These are phyloP conservation scores for Colletotrichum melonis DNA, from an alignment of 2,329 filamentous ascomycete genomes.

Conservation along the genomic window DNA sequence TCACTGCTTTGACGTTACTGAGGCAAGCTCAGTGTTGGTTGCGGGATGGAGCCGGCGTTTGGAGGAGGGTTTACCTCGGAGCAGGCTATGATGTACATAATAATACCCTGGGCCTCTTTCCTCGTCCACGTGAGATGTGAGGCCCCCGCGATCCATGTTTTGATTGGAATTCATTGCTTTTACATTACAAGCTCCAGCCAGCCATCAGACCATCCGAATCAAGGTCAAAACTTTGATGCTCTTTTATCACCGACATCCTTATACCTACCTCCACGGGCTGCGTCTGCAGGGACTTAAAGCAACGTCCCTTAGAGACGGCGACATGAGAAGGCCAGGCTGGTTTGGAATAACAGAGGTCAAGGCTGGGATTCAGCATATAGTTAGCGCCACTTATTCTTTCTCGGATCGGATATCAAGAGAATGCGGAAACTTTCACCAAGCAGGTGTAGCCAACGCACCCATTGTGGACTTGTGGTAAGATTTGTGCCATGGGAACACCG, in stretches of 20 bases:
- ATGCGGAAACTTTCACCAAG: not conserved
- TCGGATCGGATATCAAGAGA: not conserved
- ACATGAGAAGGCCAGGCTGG: not conserved
- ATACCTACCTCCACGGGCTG: not conserved
- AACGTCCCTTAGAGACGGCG: not conserved
- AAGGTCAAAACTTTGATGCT: not conserved
- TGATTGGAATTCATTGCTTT: not conserved
- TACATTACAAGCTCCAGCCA: not conserved
- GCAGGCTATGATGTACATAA: slow-evolving; percentile 21
- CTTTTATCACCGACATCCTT: not conserved
- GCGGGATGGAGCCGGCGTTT: slow-evolving; percentile 11
- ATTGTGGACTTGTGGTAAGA: not conserved
- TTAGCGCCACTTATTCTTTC: not conserved
- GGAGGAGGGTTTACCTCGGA: not conserved
- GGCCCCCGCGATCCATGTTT: slow-evolving; percentile 30
- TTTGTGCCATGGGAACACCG: not conserved
- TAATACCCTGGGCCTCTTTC: slow-evolving; percentile 37
- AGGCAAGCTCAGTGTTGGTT: not conserved
- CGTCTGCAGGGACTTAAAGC: not conserved
- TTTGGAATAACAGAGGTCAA: not conserved
- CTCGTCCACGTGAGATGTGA: slow-evolving; percentile 33
- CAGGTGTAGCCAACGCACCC: not conserved
- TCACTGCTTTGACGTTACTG: slow-evolving; percentile 14
- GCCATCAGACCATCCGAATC: not conserved
- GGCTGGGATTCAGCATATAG: not conserved